Base-by-base conservation (phyloP, 305 asterid genomes). In the Fraxinus floribunda region DNA sequence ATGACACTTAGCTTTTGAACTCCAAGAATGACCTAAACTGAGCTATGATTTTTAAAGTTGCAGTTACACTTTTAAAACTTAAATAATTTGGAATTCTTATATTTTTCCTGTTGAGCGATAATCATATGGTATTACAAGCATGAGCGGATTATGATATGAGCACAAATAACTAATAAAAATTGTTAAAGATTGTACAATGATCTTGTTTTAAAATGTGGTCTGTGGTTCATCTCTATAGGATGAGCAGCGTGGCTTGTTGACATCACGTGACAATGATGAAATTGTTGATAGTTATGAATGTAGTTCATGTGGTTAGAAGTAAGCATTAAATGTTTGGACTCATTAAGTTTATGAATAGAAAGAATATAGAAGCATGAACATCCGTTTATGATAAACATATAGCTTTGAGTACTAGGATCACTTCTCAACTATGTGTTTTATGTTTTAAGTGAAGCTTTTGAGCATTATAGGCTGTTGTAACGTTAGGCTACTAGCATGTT, bases 251-350 rank as follows among this genome's bases (percentile, higher is more conserved):
- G 76, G 41, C 41, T 30, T 15, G 41, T 11, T 70, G 41, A 26
- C 38, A 34, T 34, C 75, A 13, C 11, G 20, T 68, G 30, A 6
- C 57, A 2, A 81, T 83, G 73, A 73, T 57, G 71, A 22, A 24
- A 70, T 24, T 82, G 72, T 32, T 80, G 32, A 8, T 74, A 1
- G 83, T 83, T 72, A 76, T 44, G 62, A 30, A 24, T 76, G 18
- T 75, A 78, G 34, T 76, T 73, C 41, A 32, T 55, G 68, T 81
- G 80, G 78, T 81, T 16, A 76, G 76, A 82, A 81, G 68, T 73
- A 76, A 76, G 78, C 80, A 32, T 11, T 66, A 77, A 66, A 68
- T 84, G 52, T 60, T 83, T 78, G 81, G 85, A 76, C 38, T 82
- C 24, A 1, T 30, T 15, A 16, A 70, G n/a, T 70, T 10, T 70